Evolutionary conservation across 306 rosid species (phyloP), one percentile per base, ranked within the genome.

Genomic region (Medicago ruthenica): DNA sequence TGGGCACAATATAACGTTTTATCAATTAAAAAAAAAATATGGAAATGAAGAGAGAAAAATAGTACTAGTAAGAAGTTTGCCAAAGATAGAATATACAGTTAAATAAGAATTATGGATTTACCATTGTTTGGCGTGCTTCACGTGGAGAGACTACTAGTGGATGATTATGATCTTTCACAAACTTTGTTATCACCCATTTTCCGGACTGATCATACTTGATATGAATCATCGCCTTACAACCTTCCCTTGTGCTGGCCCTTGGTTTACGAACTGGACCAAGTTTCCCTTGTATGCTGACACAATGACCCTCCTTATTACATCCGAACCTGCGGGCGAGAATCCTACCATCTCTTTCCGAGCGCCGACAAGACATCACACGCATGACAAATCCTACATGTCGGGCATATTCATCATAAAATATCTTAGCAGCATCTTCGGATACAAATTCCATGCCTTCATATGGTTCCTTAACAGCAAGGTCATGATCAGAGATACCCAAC

Each of bases 281-380:
- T 70, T 94, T 91, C 71, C 97, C 96, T 20, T 89, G 88, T 72
- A 89, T 84, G 76, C 96, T 91, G 75, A 91, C 86, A 80, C 98
- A 89, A 41, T 86, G 69, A 9, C 98, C 98, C 76, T 93, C 98
- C 85, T 93, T 93, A 71, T 93, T 93, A 71, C 97, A 93, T 57
- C 98, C 98, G 74, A 93, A 88, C 71, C 98, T 88, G 63, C 98
- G 97, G 48, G 97, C 97, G 67, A 94, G 92, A 84, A 94, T 94
- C 85, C 87, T 90, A 21, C 98, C 98, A 83, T 94, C 98, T 83
- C 90, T 88, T 73, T 94, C 98, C 34, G 98, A 94, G 27, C 98
- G 96, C 57, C 97, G 96, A 51, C 98, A 91, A 50, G 98, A 91
- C 98, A 94, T 94, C 63, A 94, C 98, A 5, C 96, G 97, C 97